These are phyloP conservation scores for Begonia loranthoides DNA, from an alignment of 306 rosid genomes.

Conservation along the genomic window DNA sequence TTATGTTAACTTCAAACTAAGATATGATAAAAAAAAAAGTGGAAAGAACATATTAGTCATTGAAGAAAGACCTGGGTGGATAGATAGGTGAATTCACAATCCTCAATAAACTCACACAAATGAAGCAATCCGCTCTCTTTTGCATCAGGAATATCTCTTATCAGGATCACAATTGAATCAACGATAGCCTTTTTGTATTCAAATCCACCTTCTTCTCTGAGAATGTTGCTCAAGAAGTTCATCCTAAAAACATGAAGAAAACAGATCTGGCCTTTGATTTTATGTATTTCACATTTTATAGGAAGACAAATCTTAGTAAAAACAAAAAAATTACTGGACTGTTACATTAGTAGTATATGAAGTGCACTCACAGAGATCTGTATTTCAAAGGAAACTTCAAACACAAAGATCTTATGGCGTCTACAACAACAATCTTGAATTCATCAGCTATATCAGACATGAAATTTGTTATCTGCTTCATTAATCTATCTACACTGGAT, in stretches of 20 bases:
- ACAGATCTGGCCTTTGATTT: not conserved
- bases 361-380: slow-evolving; percentile 73
- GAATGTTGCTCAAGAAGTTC: slow-evolving; percentile 98
- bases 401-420: slow-evolving; percentile 91
- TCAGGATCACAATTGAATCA: slow-evolving; percentile 92
- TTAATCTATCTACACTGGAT: slow-evolving; percentile 91
- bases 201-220: slow-evolving; percentile 98
- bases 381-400: slow-evolving; percentile 91
- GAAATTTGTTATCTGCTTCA: slow-evolving; percentile 97
- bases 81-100: slow-evolving; percentile 95
- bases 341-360: too few species aligned
- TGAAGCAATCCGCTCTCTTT: slow-evolving; percentile 96
- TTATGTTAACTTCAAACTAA: slow-evolving; percentile 5
- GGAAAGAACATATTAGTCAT: too few species aligned
- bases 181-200: slow-evolving; percentile 97
- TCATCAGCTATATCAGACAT: slow-evolving; percentile 99
- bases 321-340: too few species aligned
- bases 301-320: too few species aligned
- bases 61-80: slow-evolving; percentile 74
- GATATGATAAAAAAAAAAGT: not conserved
- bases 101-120: slow-evolving; percentile 97
- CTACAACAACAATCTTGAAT: slow-evolving; percentile 95
- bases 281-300: not conserved
- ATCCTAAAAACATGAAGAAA: slow-evolving; percentile 36
- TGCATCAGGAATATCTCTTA: slow-evolving; percentile 93